Evolutionary conservation across 768 basidiomycete species (phyloP), one percentile per base, ranked within the genome.

Genomic region (Lactarius sp.): DNA sequence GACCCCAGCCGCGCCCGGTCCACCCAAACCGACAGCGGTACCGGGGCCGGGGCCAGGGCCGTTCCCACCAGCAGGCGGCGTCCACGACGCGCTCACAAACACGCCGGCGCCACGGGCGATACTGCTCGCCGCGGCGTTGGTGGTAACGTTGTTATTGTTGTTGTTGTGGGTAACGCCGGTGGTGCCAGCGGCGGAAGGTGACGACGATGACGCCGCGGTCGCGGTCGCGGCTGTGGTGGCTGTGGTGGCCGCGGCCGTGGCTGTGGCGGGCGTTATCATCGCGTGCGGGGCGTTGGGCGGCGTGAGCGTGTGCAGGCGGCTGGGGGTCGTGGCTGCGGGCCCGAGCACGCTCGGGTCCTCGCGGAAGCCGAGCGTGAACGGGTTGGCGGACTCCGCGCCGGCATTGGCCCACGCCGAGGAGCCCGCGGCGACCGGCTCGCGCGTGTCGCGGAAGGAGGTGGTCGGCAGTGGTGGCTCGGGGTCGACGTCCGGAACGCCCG

Each of bases 401-500:
- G 66, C 36, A 68, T 73, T 50, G 46, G 64, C 59, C 64, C 64
- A 65, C 0, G 63, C 68, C 33, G 65, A 61, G n/a, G 67, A 63
- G 39, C 52, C 66, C 33, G 61, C 66, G 52, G 65, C 60, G 50
- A 46, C 18, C 39, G 66, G 52, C 39, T 58, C 62, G 18, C 44
- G 37, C 12, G 59, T n/a, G n/a, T 36, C 12, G 8, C 49, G 47
- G 33, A 55, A 51, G 33, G 57, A 49, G 6, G 46, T 7, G 6
- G 36, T 18, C 44, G 27, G 27, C 27, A 62, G 3, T 76, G 79
- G 71, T 80, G 69, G 77, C 73, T 72, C 77, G 50, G 83, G 81
- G 56, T 80, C 73, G 61, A 71, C 73, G 60, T 77, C 66, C 47
- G 88, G 75, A 9, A 86, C 85, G 51, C 78, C 79, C 50, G 79